phyloP scores from a whole-genome alignment of 768 basidiomycete species.

The Leccinum boreale region DNA sequence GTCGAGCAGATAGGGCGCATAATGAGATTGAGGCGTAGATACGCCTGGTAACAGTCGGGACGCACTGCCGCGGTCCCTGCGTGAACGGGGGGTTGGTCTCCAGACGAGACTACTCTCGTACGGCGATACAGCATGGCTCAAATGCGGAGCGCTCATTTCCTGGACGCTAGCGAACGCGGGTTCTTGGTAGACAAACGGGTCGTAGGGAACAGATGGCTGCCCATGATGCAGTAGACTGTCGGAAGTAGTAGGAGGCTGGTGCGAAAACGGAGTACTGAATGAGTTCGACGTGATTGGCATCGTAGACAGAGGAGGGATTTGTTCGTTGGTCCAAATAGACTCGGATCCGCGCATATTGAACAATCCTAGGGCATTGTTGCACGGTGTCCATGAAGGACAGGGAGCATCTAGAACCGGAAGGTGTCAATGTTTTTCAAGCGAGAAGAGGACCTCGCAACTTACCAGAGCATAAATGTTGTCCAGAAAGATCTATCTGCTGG shows the following conservation, averaged over 20 bases:
- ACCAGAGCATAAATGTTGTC: too few species aligned
- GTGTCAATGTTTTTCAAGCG: too few species aligned
- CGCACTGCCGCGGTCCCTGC: neutral
- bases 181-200: neutral
- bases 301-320: neutral
- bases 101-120: neutral
- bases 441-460: too few species aligned
- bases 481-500: too few species aligned
- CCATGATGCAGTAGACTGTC: neutral
- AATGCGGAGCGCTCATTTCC: neutral
- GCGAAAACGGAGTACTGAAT: neutral
- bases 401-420: too few species aligned
- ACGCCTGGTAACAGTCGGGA: neutral
- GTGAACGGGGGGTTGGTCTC: neutral
- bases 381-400: too few species aligned
- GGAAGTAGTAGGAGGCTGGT: neutral
- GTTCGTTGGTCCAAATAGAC: neutral
- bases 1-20: constrained; percentile 7
- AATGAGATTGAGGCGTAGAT: neutral
- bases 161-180: neutral
- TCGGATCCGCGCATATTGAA: too few species aligned
- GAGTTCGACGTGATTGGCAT: neutral
- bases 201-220: neutral
- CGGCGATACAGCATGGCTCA: neutral
- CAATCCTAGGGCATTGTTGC: too few species aligned